phyloP scores from a whole-genome alignment of 805 yeast genomes.

The Zygotorulaspora sp. region DNA sequence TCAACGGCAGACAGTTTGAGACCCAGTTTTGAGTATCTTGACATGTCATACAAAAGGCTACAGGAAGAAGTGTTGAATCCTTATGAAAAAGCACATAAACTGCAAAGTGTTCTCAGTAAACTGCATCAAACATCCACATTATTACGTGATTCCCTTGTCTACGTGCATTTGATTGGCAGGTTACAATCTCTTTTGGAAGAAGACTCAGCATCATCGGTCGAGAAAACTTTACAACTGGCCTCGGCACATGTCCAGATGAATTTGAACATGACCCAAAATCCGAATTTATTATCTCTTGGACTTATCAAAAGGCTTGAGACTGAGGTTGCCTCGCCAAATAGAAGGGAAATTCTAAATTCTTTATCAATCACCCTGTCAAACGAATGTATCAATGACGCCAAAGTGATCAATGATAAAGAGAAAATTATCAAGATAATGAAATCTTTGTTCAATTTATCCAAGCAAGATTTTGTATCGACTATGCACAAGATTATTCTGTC shows the following conservation, averaged over 20 bases:
- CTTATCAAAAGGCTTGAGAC: slow-evolving; percentile 25
- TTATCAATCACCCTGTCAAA: slow-evolving; percentile 17
- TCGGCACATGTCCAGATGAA: slow-evolving; percentile 28
- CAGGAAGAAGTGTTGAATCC: slow-evolving; percentile 29
- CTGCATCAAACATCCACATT: slow-evolving; percentile 33
- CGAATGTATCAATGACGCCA: slow-evolving; percentile 13
- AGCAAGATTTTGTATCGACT: slow-evolving; percentile 21
- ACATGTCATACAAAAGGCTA: slow-evolving; percentile 32
- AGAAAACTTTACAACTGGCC: slow-evolving; percentile 20
- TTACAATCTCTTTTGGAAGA: slow-evolving; percentile 13
- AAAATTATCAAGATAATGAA: slow-evolving; percentile 12
- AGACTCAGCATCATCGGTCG: slow-evolving; percentile 9
- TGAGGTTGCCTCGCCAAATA: slow-evolving; percentile 19
- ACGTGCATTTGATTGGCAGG: slow-evolving; percentile 26
- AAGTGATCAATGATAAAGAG: slow-evolving; percentile 9
- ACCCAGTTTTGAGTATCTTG: slow-evolving; percentile 27
- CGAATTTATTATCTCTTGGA: slow-evolving; percentile 26
- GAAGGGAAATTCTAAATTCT: slow-evolving; percentile 21
- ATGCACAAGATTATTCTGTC: slow-evolving; percentile 25
- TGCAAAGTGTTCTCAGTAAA: slow-evolving; percentile 31
- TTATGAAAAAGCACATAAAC: slow-evolving; percentile 27
- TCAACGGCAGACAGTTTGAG: slow-evolving; percentile 17
- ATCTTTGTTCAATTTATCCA: slow-evolving; percentile 23
- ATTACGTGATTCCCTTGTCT: slow-evolving; percentile 29
- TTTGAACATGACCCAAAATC: slow-evolving; percentile 24